A percentile compares a stretch with the other conserved stretches of the same genome.
Conservation (phyloP, 2,329 filamentous ascomycete species). For the Alternaria triticimaculans region DNA sequence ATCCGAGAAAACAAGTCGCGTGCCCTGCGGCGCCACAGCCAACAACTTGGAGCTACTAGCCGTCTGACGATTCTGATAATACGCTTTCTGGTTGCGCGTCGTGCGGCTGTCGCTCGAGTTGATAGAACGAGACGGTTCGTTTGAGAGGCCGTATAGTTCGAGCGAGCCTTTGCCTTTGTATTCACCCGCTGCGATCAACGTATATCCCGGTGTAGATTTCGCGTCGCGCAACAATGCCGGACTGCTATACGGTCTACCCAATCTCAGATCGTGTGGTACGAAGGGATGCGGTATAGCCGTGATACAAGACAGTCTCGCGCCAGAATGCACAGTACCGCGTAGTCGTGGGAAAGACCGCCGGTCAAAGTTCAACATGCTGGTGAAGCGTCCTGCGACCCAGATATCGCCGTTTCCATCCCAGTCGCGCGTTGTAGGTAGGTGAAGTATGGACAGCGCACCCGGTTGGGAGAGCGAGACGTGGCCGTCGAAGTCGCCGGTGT, state of each 20-base stretch:
- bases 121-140: constrained; percentile 38
- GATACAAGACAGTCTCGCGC: constrained; percentile 77
- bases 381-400: constrained; percentile 87
- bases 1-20: constrained; percentile 81
- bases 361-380: constrained; percentile 88
- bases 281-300: constrained; percentile 73
- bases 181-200: constrained; percentile 81
- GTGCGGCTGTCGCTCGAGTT: constrained; percentile 38
- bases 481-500: constrained; percentile 58
- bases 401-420: constrained; percentile 75
- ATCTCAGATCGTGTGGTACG: constrained; percentile 66
- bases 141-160: constrained; percentile 77
- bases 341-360: constrained; percentile 82
- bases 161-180: constrained; percentile 92
- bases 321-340: constrained; percentile 80
- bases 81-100: constrained; percentile 52
- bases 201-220: constrained; percentile 65
- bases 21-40: constrained; percentile 81
- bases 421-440: constrained; percentile 67
- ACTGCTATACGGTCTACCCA: constrained; percentile 62
- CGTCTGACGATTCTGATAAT: constrained; percentile 74
- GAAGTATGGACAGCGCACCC: constrained; percentile 81
- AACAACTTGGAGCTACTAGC: constrained; percentile 81
- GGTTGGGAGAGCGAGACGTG: constrained; percentile 81
- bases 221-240: constrained; percentile 60